phyloP scores from a whole-genome alignment of 2,329 filamentous ascomycete genomes.

The Orbilia blumenaviensis region DNA sequence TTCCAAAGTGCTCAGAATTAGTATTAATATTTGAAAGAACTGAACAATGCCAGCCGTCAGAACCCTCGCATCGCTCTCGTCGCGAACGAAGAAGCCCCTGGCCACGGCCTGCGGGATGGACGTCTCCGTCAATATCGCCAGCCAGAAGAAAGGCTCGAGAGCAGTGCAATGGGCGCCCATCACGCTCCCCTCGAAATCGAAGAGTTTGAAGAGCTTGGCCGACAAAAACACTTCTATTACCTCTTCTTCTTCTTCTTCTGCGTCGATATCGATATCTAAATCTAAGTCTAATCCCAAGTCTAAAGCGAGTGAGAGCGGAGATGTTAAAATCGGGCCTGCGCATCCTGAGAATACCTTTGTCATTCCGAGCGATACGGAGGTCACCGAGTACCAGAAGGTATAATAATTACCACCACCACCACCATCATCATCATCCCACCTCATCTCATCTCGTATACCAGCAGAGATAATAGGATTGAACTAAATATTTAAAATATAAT shows the following conservation, averaged over 20 bases:
- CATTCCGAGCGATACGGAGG: conserved; percentile 21
- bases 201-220: background rate
- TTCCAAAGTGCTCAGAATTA: background rate
- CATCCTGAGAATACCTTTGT: conserved; percentile 42
- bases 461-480: background rate
- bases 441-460: background rate
- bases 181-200: conserved; percentile 17
- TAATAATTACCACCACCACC: no score
- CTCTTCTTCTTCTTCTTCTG: no score
- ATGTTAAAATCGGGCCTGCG: conserved; percentile 11
- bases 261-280: background rate
- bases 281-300: background rate
- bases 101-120: conserved; percentile 25
- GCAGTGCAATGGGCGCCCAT: conserved; percentile 30
- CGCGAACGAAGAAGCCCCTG: conserved; percentile 6
- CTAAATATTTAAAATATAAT: background rate
- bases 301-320: background rate
- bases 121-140: conserved; percentile 2
- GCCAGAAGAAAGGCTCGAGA: conserved; percentile 18
- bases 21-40: background rate
- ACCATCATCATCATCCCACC: no score
- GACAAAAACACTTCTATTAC: background rate
- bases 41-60: conserved; percentile 30
- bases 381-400: conserved; percentile 42
- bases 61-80: conserved; percentile 26